Evolutionary conservation across 2,329 filamentous ascomycete genomes (phyloP), one percentile per base, ranked within the genome.

Genomic region (Orbilia quercus): DNA sequence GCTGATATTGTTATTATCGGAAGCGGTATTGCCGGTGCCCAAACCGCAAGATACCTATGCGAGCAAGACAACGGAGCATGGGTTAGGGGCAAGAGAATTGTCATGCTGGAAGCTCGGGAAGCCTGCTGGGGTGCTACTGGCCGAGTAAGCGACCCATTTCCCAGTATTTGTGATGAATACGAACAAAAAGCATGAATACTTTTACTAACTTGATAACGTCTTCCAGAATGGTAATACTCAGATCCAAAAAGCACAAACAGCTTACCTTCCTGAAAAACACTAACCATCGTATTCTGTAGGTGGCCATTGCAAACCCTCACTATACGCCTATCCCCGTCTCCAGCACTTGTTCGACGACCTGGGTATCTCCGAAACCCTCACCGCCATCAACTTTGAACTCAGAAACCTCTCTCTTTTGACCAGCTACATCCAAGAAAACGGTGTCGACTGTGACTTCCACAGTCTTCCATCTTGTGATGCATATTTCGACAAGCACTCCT

Each of bases 121-220:
- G 90, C 88, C 2, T 93, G 90, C 78, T 92, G 87, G 86, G 91
- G 91, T 16, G 91, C 91, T n/a, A 94, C 90, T 0, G 90, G 91
- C n/a, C 82, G 67, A 72, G 90, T 53, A 57, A 54, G 75, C 70
- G 75, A 47, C 42, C 22, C 36, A 75, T 54, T n/a, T n/a, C 51
- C 16, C 20, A 6, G 6, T 23, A 34, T 50, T 31, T 47, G 40
- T 22, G 12, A 38, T 40, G 12, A 14, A 40, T 18, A 18, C 38
- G 12, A 42, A 42, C 1, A 7, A 36, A 38, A 14, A n/a, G n/a
- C n/a, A n/a, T n/a, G n/a, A n/a, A n/a, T n/a, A n/a, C 34, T 7
- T 38, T n/a, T 23, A 23, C 48, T 53, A 51, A 71, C 14, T 23
- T 48, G 38, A 11, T 16, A n/a, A 16, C 20, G 12, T 62, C 34